These are phyloP conservation scores for Eimeria praecox DNA, from an alignment of 169 alveolate genomes.

Conservation along the genomic window DNA sequence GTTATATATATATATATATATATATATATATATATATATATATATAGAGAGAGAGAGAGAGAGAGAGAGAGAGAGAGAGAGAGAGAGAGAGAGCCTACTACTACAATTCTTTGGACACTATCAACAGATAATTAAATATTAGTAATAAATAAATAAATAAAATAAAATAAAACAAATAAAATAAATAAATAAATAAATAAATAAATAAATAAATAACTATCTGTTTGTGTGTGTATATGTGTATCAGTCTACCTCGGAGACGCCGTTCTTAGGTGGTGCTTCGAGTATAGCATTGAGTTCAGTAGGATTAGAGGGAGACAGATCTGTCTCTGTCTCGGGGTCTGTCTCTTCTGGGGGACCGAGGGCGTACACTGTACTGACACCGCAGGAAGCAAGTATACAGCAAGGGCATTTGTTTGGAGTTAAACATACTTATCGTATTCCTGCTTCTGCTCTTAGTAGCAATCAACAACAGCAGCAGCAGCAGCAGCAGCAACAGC, in stretches of 20 bases:
- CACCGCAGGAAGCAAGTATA: constrained; percentile 56
- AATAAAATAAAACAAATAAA: too few species aligned
- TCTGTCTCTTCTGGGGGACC: constrained; percentile 70
- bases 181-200: too few species aligned
- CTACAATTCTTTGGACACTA: too few species aligned
- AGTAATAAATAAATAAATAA: too few species aligned
- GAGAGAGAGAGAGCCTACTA: too few species aligned
- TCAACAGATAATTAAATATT: too few species aligned
- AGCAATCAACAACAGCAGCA: constrained; percentile 13
- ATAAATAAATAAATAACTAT: background rate
- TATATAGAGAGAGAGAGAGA: too few species aligned
- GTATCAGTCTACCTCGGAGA: constrained; percentile 33
- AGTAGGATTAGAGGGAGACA: constrained; percentile 71
- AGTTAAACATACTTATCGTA: constrained; percentile 72
- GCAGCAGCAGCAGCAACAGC: constrained; percentile 36
- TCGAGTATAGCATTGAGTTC: constrained; percentile 49
- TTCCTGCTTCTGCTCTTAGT: constrained; percentile 19
- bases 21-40: too few species aligned
- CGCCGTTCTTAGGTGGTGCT: constrained; percentile 67
- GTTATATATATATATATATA: too few species aligned
- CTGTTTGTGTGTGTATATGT: background rate
- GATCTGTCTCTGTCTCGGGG: constrained; percentile 63
- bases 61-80: too few species aligned
- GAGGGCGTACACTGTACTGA: constrained; percentile 69
- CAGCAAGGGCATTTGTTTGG: constrained; percentile 80